Percentiles rank a stretch among this genome's conserved stretches.
phyloP scores from a whole-genome alignment of 139 green algal species.

The Chlorella sp. region DNA sequence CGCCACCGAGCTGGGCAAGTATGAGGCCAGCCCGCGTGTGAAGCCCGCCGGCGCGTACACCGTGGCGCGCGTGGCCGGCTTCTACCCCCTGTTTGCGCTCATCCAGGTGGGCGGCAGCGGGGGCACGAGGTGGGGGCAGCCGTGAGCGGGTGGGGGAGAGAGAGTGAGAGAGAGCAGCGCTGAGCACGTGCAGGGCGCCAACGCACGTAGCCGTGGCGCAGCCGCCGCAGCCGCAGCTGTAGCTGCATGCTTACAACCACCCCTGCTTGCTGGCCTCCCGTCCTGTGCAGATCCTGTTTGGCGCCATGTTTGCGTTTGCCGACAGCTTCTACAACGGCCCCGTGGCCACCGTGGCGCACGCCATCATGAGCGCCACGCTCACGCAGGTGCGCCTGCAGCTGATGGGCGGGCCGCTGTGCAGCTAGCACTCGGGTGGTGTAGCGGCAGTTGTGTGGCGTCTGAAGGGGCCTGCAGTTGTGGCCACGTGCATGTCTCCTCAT shows the following conservation, averaged over 20 bases:
- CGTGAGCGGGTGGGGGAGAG: background rate
- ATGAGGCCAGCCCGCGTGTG: constrained; percentile 23
- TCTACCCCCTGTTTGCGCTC: constrained; percentile 26
- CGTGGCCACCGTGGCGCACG: constrained; percentile 13
- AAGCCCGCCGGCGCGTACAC: constrained; percentile 30
- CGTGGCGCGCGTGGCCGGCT: constrained; percentile 22
- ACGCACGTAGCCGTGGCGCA: too few relatives aligned
- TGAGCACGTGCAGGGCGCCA: too few relatives aligned
- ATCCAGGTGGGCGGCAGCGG: background rate
- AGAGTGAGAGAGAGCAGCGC: too few relatives aligned
- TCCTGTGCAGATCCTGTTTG: constrained; percentile 19
- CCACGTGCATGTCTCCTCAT: background rate
- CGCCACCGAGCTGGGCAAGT: constrained; percentile 39
- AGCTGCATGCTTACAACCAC: background rate
- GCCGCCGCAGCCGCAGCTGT: background rate
- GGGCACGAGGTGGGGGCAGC: too few relatives aligned
- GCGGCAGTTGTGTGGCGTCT: background rate
- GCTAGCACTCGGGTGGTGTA: too few relatives aligned
- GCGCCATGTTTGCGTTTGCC: constrained; percentile 35
- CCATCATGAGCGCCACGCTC: constrained; percentile 30
- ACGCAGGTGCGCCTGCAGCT: constrained; percentile 7
- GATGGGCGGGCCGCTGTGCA: background rate
- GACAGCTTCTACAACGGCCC: constrained; percentile 34
- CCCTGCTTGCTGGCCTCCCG: background rate
- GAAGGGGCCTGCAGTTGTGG: background rate